Conservation (phyloP, 129 eudicot species). For the Escallonia herrerae region DNA sequence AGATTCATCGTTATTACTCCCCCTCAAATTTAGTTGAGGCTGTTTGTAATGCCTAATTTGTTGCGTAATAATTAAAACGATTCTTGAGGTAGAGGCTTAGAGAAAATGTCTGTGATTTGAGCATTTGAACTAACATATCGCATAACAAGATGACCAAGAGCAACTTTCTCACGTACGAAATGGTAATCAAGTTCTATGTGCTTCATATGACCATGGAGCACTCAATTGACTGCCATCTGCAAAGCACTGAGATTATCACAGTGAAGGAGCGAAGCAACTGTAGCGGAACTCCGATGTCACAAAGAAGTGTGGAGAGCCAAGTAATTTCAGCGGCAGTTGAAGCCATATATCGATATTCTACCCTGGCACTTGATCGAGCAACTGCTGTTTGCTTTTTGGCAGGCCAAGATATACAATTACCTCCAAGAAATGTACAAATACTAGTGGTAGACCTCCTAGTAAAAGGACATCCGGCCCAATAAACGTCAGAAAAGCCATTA, state of each 20-base stretch:
- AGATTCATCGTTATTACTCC: no score
- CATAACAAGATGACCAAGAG: neutral
- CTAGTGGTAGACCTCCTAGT: neutral
- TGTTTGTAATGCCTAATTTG: no score
- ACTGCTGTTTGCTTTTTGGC: neutral
- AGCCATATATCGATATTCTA: neutral
- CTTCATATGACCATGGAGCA: neutral
- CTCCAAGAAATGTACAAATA: neutral
- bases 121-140: no score
- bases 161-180: conserved; percentile 1
- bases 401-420: neutral
- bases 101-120: no score
- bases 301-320: neutral
- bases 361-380: neutral
- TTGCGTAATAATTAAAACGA: no score
- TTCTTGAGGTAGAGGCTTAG: neutral
- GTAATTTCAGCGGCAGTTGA: neutral
- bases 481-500: neutral
- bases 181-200: neutral
- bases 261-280: neutral
- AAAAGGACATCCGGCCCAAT: neutral
- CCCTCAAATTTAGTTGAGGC: no score
- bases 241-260: neutral
- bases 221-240: neutral
- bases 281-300: neutral